Conservation (phyloP, 2,329 filamentous ascomycete species). For the Pseudofabraea citricarpa region DNA sequence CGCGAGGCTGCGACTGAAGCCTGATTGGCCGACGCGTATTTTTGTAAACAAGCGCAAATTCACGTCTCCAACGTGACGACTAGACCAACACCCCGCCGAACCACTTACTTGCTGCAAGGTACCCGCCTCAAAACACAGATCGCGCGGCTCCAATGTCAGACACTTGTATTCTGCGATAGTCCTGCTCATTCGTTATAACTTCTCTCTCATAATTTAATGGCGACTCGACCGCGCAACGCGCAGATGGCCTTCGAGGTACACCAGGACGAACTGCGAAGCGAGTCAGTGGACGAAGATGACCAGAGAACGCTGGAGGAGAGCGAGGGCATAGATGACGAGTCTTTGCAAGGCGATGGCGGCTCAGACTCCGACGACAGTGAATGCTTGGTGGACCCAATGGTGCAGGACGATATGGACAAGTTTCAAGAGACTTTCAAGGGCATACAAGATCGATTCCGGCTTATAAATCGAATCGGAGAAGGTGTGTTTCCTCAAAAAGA, state of each 20-base stretch:
- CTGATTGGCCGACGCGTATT: slow-evolving; percentile 1
- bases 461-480: slow-evolving; percentile 97
- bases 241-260: slow-evolving; percentile 33
- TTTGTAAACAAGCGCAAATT: neutral
- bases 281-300: slow-evolving; percentile 27
- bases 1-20: neutral
- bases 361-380: slow-evolving; percentile 52
- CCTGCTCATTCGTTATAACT: too few relatives aligned
- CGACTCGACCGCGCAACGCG: slow-evolving; percentile 22
- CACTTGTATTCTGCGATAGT: neutral
- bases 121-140: too few relatives aligned
- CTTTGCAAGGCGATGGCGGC: slow-evolving; percentile 35
- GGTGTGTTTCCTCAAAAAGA: slow-evolving; percentile 44
- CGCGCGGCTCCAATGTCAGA: neutral
- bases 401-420: slow-evolving; percentile 82
- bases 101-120: slow-evolving; percentile 3
- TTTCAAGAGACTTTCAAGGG: slow-evolving; percentile 78
- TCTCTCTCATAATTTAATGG: too few relatives aligned
- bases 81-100: neutral
- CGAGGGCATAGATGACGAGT: slow-evolving; percentile 15
- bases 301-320: slow-evolving; percentile 31
- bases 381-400: slow-evolving; percentile 57
- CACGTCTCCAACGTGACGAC: slow-evolving; percentile 1
- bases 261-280: slow-evolving; percentile 11
- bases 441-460: slow-evolving; percentile 76